These are phyloP conservation scores for Dendrocalamus latiflorus DNA, from an alignment of 202 grass and related monocot genomes.

Conservation along the genomic window DNA sequence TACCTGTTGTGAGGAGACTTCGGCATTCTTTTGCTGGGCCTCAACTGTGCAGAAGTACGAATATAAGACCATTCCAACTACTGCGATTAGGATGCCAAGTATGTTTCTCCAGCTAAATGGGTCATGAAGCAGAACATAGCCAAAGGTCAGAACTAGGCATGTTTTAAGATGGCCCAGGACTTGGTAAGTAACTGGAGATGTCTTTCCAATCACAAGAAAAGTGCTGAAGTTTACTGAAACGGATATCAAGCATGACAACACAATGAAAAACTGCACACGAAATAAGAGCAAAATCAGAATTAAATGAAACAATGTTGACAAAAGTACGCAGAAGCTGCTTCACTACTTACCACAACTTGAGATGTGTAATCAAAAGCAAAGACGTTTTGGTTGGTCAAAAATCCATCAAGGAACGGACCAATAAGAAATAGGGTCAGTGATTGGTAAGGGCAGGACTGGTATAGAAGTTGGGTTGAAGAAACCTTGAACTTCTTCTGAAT, in stretches of 20 bases:
- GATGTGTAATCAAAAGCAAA: conserved; percentile 91
- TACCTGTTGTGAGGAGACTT: conserved; percentile 58
- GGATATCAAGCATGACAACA: conserved; percentile 63
- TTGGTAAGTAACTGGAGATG: conserved; percentile 78
- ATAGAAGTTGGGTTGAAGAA: conserved; percentile 93
- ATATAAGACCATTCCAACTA: conserved; percentile 74
- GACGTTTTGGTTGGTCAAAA: conserved; percentile 90
- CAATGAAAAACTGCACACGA: conserved; percentile 60
- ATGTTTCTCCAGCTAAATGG: conserved; percentile 98
- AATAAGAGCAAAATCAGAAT: conserved; percentile 32
- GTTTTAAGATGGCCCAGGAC: conserved; percentile 86
- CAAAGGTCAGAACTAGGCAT: conserved; percentile 71
- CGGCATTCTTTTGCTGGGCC: conserved; percentile 36
- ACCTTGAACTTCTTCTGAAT: conserved; percentile 99
- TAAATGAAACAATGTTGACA: not conserved
- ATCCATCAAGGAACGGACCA: conserved; percentile 97
- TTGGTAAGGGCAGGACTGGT: conserved; percentile 97
- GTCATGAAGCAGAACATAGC: conserved; percentile 88
- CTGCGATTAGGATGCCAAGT: conserved; percentile 65
- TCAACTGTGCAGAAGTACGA: conserved; percentile 65
- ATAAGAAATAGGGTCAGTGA: conserved; percentile 79
- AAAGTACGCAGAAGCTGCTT: conserved; percentile 1
- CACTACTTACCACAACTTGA: conserved; percentile 77
- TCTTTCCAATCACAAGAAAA: conserved; percentile 77
- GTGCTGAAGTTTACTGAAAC: conserved; percentile 85